A percentile compares a stretch with the other conserved stretches of the same genome.
Evolutionary conservation across 495 filamentous ascomycete genomes (phyloP).

Genomic region (Trichoderma gamsii): DNA sequence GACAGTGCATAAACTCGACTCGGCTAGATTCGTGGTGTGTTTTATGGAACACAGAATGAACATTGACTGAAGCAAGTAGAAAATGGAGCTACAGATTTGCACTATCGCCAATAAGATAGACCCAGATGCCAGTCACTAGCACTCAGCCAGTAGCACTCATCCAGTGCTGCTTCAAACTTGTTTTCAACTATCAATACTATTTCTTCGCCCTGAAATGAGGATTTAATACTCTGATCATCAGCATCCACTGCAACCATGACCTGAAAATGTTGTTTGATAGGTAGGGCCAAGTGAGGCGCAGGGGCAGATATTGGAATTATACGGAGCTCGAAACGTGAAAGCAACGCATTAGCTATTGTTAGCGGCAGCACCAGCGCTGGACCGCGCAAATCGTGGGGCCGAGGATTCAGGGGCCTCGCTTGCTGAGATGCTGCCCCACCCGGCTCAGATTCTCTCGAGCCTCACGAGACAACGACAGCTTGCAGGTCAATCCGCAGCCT

Average conservation of each 20-base stretch:
- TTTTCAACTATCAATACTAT: background rate
- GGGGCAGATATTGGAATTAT: background rate
- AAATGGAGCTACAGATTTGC: no score
- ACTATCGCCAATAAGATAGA: no score
- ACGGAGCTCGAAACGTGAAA: background rate
- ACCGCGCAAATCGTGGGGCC: slow-evolving; percentile 7
- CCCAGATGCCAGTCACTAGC: no score
- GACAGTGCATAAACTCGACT: no score
- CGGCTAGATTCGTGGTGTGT: no score
- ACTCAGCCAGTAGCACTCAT: no score
- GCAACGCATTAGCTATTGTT: background rate
- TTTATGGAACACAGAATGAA: no score
- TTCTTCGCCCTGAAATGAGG: background rate
- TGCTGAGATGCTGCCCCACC: slow-evolving; percentile 8
- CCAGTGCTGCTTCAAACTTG: background rate
- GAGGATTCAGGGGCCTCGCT: slow-evolving; percentile 8
- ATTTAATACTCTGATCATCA: background rate
- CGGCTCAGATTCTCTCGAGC: background rate
- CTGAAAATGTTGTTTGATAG: background rate
- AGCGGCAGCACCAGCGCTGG: background rate
- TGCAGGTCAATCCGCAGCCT: background rate
- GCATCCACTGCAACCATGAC: background rate
- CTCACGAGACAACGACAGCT: slow-evolving; percentile 9
- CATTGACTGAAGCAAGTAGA: no score
- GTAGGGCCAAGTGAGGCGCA: background rate